Evolutionary conservation across 305 asterid species (phyloP), one percentile per base, ranked within the genome.

Genomic region (Fraxinus ornus): DNA sequence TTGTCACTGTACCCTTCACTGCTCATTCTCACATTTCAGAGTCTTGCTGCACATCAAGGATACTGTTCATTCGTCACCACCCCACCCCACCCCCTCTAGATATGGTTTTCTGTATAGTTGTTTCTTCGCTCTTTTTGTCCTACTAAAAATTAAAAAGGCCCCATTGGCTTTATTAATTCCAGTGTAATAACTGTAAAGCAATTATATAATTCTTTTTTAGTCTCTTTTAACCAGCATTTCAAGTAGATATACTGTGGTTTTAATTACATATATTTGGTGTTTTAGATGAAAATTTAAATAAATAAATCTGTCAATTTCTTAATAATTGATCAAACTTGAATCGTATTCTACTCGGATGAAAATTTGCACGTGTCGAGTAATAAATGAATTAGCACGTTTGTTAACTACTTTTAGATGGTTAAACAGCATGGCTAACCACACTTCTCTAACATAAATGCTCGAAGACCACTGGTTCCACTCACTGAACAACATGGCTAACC

Each of bases 11-110:
- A 52, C 77, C 74, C 76, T 71, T 72, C 70, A 80, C 86, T 85
- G 79, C 81, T 83, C 84, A 77, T 80, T 78, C 84, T 79, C 82
- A 68, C 86, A 77, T 66, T 68, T 62, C 77, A 74, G 28, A 4
- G 55, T 39, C 60, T 78, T 82, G 30, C 84, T 86, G 83, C 88
- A 82, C 92, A 86, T 91, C 95, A 86, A 86, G 88, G 86, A 30
- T 72, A 92, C 92, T 92, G 90, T 87, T 89, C 86, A 85, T 4
- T 80, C 82, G 88, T 85, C 89, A 81, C 85, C 62, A 84, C 30
- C 33, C 57, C 82, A 6, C 76, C 74, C 76, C 26, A 87, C 21
- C 2, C 60, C 57, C 7, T 4, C 19, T 49, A 15, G 21, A 19
- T 49, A 49, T 44, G 55, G 55, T 44, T 44, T 44, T 44, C 55